Percentiles rank a stretch among this genome's conserved stretches.
These are phyloP conservation scores for Elsinoe necatrix DNA, from an alignment of 2,329 filamentous ascomycete genomes.

Conservation along the genomic window DNA sequence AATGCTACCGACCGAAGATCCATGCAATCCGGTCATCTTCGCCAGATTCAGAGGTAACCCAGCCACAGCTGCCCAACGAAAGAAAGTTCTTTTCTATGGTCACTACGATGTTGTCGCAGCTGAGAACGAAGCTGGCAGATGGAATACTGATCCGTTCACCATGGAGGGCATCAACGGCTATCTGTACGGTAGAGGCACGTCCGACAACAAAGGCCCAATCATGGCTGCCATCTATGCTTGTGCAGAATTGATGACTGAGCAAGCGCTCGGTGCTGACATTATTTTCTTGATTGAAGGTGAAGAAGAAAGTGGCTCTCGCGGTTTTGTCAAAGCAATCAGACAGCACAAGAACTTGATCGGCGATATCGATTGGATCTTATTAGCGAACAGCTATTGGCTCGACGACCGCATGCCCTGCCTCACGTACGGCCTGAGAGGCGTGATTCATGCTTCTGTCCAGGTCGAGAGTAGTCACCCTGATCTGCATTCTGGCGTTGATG, in stretches of 20 bases:
- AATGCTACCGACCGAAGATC: slow-evolving; percentile 73
- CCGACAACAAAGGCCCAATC: slow-evolving; percentile 95
- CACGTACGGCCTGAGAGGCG: slow-evolving; percentile 87
- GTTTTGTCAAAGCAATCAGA: slow-evolving; percentile 75
- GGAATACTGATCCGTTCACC: slow-evolving; percentile 82
- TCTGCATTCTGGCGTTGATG: slow-evolving; percentile 93
- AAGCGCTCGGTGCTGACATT: slow-evolving; percentile 76
- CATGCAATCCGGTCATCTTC: slow-evolving; percentile 83
- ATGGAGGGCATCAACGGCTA: slow-evolving; percentile 85
- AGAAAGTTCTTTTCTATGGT: slow-evolving; percentile 91
- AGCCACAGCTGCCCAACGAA: slow-evolving; percentile 56
- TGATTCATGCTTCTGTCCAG: slow-evolving; percentile 85
- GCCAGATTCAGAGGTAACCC: slow-evolving; percentile 77
- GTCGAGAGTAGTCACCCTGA: slow-evolving; percentile 81
- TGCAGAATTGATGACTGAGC: slow-evolving; percentile 77
- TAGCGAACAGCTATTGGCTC: slow-evolving; percentile 98
- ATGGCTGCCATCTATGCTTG: slow-evolving; percentile 91
- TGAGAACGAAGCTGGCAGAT: slow-evolving; percentile 71
- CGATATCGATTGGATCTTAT: slow-evolving; percentile 82
- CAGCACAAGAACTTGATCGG: slow-evolving; percentile 79
- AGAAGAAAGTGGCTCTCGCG: slow-evolving; percentile 87
- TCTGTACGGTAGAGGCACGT: slow-evolving; percentile 89
- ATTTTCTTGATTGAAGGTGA: slow-evolving; percentile 94
- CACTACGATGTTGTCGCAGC: slow-evolving; percentile 97
- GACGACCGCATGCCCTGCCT: slow-evolving; percentile 92